phyloP scores from a whole-genome alignment of 1,139 yeast species.

The Schwanniomyces etchellsii region DNA sequence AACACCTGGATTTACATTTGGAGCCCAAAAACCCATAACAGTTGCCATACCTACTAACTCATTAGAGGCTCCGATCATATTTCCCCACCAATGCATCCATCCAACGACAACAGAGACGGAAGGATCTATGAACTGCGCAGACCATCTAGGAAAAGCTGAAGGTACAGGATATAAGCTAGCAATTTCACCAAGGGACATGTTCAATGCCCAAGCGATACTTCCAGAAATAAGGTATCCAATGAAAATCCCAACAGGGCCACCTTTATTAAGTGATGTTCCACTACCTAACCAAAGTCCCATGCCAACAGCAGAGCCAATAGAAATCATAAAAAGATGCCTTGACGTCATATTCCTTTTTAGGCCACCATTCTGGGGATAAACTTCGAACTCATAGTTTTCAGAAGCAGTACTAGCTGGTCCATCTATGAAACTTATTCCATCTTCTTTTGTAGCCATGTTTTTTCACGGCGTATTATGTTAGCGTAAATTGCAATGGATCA shows the following conservation, averaged over 20 bases:
- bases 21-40: constrained; percentile 29
- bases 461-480: too few species aligned
- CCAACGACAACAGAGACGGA: constrained; percentile 78
- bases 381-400: too few species aligned
- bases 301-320: constrained; percentile 85
- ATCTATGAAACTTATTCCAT: too few species aligned
- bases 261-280: constrained; percentile 48
- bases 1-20: constrained; percentile 28
- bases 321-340: constrained; percentile 78
- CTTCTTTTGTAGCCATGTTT: too few species aligned
- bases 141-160: constrained; percentile 68
- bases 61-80: constrained; percentile 28
- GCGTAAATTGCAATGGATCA: too few species aligned
- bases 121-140: constrained; percentile 63
- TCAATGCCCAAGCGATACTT: constrained; percentile 52
- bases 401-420: too few species aligned
- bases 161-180: constrained; percentile 68
- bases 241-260: constrained; percentile 75
- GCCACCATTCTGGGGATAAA: too few species aligned
- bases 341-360: too few species aligned
- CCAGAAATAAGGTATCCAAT: constrained; percentile 51
- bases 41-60: constrained; percentile 33
- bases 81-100: constrained; percentile 41
- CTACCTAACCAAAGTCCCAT: constrained; percentile 71
- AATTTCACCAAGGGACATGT: constrained; percentile 68